Percentiles rank a stretch among this genome's conserved stretches.
phyloP scores from a whole-genome alignment of 208 protist genomes.

The Crithidia sp. region DNA sequence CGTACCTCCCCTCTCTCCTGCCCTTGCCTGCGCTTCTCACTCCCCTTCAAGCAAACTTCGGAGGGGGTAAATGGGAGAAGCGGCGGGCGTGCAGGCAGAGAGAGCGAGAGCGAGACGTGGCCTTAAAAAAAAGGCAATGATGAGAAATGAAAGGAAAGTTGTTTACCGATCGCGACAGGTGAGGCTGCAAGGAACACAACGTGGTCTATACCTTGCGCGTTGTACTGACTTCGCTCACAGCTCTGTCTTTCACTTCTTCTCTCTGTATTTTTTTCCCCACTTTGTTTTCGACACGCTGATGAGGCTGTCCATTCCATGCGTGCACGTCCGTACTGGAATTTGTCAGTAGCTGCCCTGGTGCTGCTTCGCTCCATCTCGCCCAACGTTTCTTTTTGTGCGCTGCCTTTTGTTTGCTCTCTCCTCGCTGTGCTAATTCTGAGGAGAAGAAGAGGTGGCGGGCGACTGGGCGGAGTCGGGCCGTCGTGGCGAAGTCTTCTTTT shows the following conservation, averaged over 20 bases:
- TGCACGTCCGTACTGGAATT: background rate
- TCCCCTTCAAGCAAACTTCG: background rate
- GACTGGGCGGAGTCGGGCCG: no score
- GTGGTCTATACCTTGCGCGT: conserved; percentile 10
- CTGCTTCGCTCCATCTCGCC: background rate
- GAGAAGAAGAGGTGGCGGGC: no score
- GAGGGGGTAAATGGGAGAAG: background rate
- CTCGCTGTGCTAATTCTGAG: no score
- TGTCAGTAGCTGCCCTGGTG: background rate
- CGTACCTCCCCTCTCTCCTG: background rate
- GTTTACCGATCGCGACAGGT: no score
- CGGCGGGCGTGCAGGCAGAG: background rate
- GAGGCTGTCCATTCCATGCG: background rate
- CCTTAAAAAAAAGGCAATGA: no score
- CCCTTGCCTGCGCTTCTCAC: background rate
- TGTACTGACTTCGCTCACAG: background rate
- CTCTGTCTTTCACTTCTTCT: conserved; percentile 1
- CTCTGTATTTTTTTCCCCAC: background rate
- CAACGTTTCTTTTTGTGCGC: no score
- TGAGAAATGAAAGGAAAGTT: background rate
- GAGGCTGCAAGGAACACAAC: background rate
- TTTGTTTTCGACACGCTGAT: background rate
- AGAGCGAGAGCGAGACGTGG: no score
- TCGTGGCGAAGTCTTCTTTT: no score
- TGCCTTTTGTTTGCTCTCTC: no score